phyloP scores from a whole-genome alignment of 164 flowering plant species.

The Liquidambar formosana region DNA sequence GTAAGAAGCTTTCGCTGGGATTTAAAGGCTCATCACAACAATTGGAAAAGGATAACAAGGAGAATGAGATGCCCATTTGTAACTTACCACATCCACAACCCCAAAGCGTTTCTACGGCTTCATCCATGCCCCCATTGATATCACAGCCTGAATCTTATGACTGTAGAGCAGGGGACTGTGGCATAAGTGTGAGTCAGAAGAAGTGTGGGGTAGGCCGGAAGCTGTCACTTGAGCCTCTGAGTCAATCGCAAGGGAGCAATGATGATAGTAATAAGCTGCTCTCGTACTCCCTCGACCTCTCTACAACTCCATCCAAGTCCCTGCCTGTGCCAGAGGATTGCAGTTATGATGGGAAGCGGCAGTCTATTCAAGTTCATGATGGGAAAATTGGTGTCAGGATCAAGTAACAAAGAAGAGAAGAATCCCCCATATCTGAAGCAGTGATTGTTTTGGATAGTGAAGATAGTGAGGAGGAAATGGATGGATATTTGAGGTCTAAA shows the following conservation, averaged over 20 bases:
- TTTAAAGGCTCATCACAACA: conserved; percentile 7
- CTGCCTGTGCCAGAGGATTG: not conserved
- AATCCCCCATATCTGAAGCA: conserved; percentile 23
- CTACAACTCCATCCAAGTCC: conserved; percentile 9
- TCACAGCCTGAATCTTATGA: not conserved
- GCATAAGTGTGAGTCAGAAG: too few species aligned
- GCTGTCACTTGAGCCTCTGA: conserved; percentile 11
- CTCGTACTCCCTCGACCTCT: not conserved
- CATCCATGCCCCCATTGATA: too few species aligned
- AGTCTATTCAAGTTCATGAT: conserved; percentile 8
- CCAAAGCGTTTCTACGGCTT: not conserved
- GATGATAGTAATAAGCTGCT: not conserved
- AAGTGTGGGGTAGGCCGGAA: conserved; percentile 1
- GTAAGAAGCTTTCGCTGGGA: conserved; percentile 37
- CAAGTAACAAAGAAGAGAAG: conserved; percentile 17
- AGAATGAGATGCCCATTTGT: conserved; percentile 18
- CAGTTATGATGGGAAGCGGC: conserved; percentile 11
- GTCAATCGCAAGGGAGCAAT: conserved; percentile 3
- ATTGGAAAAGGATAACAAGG: conserved; percentile 20
- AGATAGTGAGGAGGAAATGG: conserved; percentile 68
- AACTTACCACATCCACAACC: conserved; percentile 2
- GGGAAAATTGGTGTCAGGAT: not conserved
- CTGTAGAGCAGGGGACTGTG: not conserved
- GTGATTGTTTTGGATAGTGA: conserved; percentile 80
- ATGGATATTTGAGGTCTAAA: conserved; percentile 30